These are phyloP conservation scores for Populus tremula DNA, from an alignment of 345 rosid species.

Conservation along the genomic window DNA sequence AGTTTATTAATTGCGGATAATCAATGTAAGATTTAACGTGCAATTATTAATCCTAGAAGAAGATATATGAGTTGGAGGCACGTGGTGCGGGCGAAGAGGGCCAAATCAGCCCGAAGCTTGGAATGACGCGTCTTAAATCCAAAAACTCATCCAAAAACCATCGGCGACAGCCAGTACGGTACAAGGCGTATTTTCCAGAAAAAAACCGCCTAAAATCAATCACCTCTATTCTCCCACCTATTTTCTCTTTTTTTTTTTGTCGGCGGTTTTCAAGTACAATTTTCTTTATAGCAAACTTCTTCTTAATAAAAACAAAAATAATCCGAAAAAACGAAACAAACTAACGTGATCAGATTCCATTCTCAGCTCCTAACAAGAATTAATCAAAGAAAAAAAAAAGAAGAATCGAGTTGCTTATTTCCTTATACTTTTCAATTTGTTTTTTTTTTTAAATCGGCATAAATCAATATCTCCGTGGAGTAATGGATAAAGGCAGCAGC, in stretches of 20 bases:
- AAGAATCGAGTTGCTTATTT: neutral
- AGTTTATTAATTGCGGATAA: too few relatives aligned
- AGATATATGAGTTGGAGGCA: too few relatives aligned
- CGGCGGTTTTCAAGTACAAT: neutral
- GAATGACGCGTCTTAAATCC: neutral
- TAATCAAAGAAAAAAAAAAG: neutral
- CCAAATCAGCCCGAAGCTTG: too few relatives aligned
- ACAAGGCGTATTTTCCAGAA: neutral
- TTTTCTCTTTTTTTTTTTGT: neutral
- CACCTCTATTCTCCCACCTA: neutral
- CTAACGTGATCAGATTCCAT: neutral
- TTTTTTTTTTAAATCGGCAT: neutral
- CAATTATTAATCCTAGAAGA: too few relatives aligned
- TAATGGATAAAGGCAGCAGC: slow-evolving; percentile 24
- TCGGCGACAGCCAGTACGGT: slow-evolving; percentile 2
- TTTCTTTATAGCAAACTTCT: neutral
- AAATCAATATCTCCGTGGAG: neutral
- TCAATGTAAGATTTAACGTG: too few relatives aligned
- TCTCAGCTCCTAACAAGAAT: neutral
- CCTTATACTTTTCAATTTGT: neutral
- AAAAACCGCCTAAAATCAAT: neutral
- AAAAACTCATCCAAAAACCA: neutral
- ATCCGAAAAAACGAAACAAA: neutral
- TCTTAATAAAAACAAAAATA: neutral
- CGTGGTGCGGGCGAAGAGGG: too few relatives aligned